Evolutionary conservation across 1,139 yeast species (phyloP).

Genomic region (Blastobotrys ciferrii): DNA sequence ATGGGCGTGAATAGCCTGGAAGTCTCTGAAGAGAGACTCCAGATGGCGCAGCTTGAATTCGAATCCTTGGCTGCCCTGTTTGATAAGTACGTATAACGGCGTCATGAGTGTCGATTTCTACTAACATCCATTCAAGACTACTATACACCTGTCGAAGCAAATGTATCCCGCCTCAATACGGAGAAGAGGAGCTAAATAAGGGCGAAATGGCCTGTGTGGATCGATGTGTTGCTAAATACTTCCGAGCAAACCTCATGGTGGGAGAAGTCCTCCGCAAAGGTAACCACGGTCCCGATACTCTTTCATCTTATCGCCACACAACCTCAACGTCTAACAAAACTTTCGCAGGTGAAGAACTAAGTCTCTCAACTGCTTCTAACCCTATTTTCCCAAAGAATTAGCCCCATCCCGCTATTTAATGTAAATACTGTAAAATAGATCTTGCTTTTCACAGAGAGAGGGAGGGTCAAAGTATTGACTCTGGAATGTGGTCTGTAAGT

Average conservation of each 20-base stretch:
- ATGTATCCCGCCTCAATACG: constrained; percentile 73
- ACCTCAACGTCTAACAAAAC: background rate
- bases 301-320: constrained; percentile 4
- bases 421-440: background rate
- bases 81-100: constrained; percentile 42
- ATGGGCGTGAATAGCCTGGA: constrained; percentile 39
- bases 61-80: constrained; percentile 70
- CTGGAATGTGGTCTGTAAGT: background rate
- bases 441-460: background rate
- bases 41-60: constrained; percentile 72
- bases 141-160: constrained; percentile 59
- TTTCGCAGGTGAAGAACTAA: background rate
- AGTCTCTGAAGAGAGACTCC: constrained; percentile 65
- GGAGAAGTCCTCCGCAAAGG: constrained; percentile 49
- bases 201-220: constrained; percentile 90
- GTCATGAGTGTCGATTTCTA: background rate
- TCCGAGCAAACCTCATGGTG: constrained; percentile 80
- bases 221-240: constrained; percentile 95
- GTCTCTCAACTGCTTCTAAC: constrained; percentile 1
- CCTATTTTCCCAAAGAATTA: background rate
- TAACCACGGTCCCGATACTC: constrained; percentile 27
- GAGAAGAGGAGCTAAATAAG: constrained; percentile 78
- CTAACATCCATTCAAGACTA: constrained; percentile 36
- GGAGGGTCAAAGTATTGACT: background rate
- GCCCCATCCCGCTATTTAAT: background rate